Conservation (phyloP, 495 filamentous ascomycete genomes). For the Penicillium cataractarum region DNA sequence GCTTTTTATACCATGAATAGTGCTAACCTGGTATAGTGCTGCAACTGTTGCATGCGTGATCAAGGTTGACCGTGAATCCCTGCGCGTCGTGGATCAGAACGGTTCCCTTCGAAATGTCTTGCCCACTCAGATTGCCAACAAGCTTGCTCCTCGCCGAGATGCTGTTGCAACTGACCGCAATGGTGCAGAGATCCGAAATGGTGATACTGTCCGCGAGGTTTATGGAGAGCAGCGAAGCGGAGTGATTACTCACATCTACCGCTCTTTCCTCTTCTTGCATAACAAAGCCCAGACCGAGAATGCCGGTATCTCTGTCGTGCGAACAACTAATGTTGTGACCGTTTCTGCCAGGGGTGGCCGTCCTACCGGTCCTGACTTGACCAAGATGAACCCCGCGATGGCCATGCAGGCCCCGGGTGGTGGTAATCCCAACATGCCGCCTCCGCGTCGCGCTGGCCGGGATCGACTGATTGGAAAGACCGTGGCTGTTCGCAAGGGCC, state of each 20-base stretch:
- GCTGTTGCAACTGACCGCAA: constrained; percentile 92
- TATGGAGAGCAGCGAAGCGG: constrained; percentile 84
- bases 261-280: constrained; percentile 85
- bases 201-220: constrained; percentile 90
- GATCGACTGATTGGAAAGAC: constrained; percentile 92
- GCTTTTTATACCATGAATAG: background rate
- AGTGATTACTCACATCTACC: constrained; percentile 88
- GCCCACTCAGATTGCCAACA: constrained; percentile 89
- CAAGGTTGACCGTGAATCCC: constrained; percentile 91
- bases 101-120: constrained; percentile 78
- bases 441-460: constrained; percentile 78
- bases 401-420: constrained; percentile 54
- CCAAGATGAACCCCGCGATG: constrained; percentile 90
- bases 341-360: constrained; percentile 90
- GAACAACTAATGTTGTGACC: constrained; percentile 81
- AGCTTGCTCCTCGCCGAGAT: constrained; percentile 73
- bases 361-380: constrained; percentile 72
- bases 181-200: constrained; percentile 87
- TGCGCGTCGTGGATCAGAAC: constrained; percentile 90
- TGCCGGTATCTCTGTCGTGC: constrained; percentile 85
- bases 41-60: constrained; percentile 90
- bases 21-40: constrained; percentile 55
- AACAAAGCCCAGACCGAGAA: constrained; percentile 85
- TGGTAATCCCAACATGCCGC: constrained; percentile 61
- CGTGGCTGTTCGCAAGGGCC: constrained; percentile 78